Evolutionary conservation across 2,329 filamentous ascomycete genomes (phyloP).

Genomic region (Colletotrichum sp.): DNA sequence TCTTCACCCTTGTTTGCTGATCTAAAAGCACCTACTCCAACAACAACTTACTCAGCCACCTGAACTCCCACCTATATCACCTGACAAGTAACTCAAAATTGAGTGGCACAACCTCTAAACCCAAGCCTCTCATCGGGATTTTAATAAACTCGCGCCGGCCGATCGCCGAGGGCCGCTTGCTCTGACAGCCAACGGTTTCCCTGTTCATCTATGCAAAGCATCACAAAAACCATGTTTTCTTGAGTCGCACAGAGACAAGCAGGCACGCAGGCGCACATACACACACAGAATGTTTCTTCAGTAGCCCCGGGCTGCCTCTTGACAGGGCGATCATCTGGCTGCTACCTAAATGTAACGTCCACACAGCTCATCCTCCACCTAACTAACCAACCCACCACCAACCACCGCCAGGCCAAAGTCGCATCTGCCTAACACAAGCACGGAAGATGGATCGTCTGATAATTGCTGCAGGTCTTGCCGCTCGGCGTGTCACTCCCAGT

Average conservation of each 20-base stretch:
- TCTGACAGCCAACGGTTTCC: constrained; percentile 1
- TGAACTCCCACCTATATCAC: not conserved
- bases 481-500: constrained; percentile 54
- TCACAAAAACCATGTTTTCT: not conserved
- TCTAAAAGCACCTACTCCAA: not conserved
- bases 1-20: not conserved
- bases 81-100: not conserved
- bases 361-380: not conserved
- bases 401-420: not conserved
- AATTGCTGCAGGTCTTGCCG: constrained; percentile 57
- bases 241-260: not conserved
- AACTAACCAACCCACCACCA: not conserved
- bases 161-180: not conserved
- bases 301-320: not conserved
- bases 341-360: constrained; percentile 10
- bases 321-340: not conserved
- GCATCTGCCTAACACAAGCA: constrained; percentile 44
- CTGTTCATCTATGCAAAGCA: not conserved
- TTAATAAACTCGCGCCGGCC: not conserved
- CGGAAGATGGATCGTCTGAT: constrained; percentile 59
- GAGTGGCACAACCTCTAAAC: not conserved
- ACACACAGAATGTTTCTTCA: not conserved
- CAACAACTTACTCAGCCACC: not conserved
- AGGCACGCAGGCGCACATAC: not conserved
- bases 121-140: not conserved